These are phyloP conservation scores for Hypocrella siamensis DNA, from an alignment of 2,329 filamentous ascomycete genomes.

Conservation along the genomic window DNA sequence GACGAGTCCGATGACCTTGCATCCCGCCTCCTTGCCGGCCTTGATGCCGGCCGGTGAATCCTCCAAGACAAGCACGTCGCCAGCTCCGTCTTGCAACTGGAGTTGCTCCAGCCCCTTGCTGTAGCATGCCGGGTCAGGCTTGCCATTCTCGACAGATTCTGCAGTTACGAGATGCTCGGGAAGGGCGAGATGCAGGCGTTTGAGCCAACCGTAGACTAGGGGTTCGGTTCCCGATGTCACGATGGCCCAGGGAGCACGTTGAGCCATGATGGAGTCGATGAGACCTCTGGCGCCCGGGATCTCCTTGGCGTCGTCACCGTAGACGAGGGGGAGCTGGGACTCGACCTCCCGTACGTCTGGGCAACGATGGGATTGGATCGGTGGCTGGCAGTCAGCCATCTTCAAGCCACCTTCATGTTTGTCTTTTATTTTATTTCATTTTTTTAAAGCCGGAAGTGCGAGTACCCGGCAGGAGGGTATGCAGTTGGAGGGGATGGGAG, in stretches of 20 bases:
- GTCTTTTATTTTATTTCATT: no score
- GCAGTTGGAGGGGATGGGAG: neutral
- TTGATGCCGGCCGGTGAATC: constrained; percentile 76
- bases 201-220: constrained; percentile 59
- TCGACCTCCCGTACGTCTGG: constrained; percentile 69
- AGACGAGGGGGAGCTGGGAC: constrained; percentile 57
- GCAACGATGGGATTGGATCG: neutral
- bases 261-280: constrained; percentile 47
- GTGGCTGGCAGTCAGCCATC: neutral
- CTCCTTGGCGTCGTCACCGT: constrained; percentile 65
- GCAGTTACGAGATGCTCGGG: constrained; percentile 57
- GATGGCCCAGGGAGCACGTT: constrained; percentile 65
- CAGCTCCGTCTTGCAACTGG: constrained; percentile 29
- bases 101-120: constrained; percentile 49
- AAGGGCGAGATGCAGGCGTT: constrained; percentile 45
- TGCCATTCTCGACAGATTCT: constrained; percentile 60
- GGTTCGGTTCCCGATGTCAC: constrained; percentile 58
- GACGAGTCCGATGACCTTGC: constrained; percentile 66
- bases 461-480: neutral
- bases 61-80: constrained; percentile 61
- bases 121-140: constrained; percentile 66
- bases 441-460: no score
- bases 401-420: neutral
- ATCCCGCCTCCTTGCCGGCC: constrained; percentile 74
- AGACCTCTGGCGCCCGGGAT: constrained; percentile 69